Evolutionary conservation across 2,329 filamentous ascomycete genomes (phyloP), one percentile per base, ranked within the genome.

Genomic region (Pseudogymnoascus sp.): DNA sequence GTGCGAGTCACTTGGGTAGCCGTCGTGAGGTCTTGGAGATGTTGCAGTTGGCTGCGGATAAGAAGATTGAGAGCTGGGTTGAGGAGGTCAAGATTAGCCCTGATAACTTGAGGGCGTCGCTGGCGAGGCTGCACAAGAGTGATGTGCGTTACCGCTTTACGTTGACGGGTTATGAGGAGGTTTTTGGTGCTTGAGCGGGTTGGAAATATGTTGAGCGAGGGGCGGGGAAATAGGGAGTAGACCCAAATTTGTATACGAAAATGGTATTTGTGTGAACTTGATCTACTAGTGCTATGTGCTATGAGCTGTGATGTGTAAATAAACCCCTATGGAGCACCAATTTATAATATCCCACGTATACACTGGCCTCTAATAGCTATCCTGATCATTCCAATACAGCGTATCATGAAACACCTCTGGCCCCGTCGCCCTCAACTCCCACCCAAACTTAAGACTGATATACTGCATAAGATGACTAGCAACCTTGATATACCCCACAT

Each of bases 61-160:
- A 88, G 79, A 83, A 82, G 3, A 79, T 91, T 69, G 81, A 84
- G 75, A 84, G 86, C 9, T 90, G 87, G 87, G 81, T 91, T 38
- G 83, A 91, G 78, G 79, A 87, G 71, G 84, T 96, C 57, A 84
- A 88, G 61, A 89, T 96, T 72, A 86, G 83, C 66, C 87, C 85
- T 59, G 70, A 85, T 68, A 87, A 85, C 0, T 87, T 88, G 71
- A 86, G 86, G 74, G 82, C 89, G 76, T 89, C 86, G 0, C 82
- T 91, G 38, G 82, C 85, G 73, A 81, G 86, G 67, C 83, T 93
- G 65, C 84, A 88, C 70, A 85, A 85, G 66, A 89, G 88, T 69
- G 84, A 90, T 74, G 87, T 92, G 10, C 82, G 81, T 57, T 93
- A 91, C 73, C 80, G 90, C 53, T 89, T 90, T 71, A 90, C 88